phyloP scores from a whole-genome alignment of 2,329 filamentous ascomycete species.

The Colletotrichum shisoi region DNA sequence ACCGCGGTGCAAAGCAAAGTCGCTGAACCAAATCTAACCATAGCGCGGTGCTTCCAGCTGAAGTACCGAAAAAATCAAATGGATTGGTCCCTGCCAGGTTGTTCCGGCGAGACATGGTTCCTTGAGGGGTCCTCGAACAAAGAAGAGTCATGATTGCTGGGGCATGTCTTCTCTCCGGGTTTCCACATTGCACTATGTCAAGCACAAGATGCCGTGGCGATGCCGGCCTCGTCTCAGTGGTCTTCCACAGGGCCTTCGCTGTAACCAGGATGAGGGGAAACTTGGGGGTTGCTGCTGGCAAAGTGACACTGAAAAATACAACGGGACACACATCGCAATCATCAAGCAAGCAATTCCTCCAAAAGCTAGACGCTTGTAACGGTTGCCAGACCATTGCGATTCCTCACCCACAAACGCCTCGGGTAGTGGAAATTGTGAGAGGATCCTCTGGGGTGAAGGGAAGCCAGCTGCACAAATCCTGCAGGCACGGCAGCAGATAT shows the following conservation, averaged over 20 bases:
- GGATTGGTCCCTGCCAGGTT: conserved; percentile 17
- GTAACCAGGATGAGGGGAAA: conserved; percentile 18
- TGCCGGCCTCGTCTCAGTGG: background rate
- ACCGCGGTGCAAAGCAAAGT: background rate
- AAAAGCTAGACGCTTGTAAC: background rate
- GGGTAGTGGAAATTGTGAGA: conserved; percentile 17
- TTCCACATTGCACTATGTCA: background rate
- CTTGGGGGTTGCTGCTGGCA: conserved; percentile 11
- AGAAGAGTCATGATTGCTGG: background rate
- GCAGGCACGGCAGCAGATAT: conserved; percentile 19
- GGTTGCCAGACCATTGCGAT: conserved; percentile 4
- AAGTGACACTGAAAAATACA: conserved; percentile 3
- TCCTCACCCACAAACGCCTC: conserved; percentile 14
- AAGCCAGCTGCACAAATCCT: conserved; percentile 16
- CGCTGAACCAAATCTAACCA: background rate
- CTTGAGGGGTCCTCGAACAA: background rate
- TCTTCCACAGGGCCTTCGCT: conserved; percentile 2
- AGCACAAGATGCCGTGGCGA: conserved; percentile 18
- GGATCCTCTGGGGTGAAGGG: conserved; percentile 20
- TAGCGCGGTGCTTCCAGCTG: background rate
- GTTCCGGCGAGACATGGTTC: conserved; percentile 25
- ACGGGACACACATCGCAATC: conserved; percentile 6
- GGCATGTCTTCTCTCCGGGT: background rate
- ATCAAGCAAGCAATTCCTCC: conserved; percentile 14
- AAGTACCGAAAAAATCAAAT: conserved; percentile 17